Base-by-base conservation (phyloP, 2,329 filamentous ascomycete genomes). In the Chalara sp. region DNA sequence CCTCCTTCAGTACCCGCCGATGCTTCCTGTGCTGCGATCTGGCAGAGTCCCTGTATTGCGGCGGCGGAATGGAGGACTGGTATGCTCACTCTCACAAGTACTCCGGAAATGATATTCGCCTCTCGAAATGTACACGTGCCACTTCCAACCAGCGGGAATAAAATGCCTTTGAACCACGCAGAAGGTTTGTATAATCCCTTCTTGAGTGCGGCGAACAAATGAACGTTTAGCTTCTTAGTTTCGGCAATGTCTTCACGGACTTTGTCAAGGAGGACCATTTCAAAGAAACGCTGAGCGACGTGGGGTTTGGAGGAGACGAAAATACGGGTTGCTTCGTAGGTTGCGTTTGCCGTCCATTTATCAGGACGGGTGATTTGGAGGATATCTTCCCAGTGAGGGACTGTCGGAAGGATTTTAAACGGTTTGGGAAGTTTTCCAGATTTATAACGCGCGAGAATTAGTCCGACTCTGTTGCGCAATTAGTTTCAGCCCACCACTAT, bases 341-440 rank as follows among this genome's bases (percentile, higher is more conserved):
- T 81, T 44, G 89, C 85, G 63, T 95, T 90, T 21, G 89, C 75
- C 1, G 89, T 89, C 76, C 76, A 80, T 49, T 67, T 70, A 68
- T 93, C 86, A 5, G 92, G 91, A 32, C 83, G 79, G n/a, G 90
- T 95, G 50, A 95, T 81, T 56, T 84, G 77, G 60, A 96, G 80
- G 37, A 96, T 87, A 21, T 89, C 87, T 65, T 93, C 88, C 90
- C 91, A 97, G 62, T 93, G 83, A 6, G 90, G 90, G 11, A 97
- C 81, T 1, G 90, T 91, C 2, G 93, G 93, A 6, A 99, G 79
- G 57, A 97, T 90, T 71, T 97, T 97, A 78, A 99, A 95, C 0
- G 92, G 92, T 70, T 99, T 99, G 21, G 93, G 93, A 32, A 99
- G 78, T 58, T 92, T 92, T n/a, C 93, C 93, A 11, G 87, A 92